Evolutionary conservation across 371 early-diverging fungal genomes (phyloP).

Genomic region (Mucor plumbeus): DNA sequence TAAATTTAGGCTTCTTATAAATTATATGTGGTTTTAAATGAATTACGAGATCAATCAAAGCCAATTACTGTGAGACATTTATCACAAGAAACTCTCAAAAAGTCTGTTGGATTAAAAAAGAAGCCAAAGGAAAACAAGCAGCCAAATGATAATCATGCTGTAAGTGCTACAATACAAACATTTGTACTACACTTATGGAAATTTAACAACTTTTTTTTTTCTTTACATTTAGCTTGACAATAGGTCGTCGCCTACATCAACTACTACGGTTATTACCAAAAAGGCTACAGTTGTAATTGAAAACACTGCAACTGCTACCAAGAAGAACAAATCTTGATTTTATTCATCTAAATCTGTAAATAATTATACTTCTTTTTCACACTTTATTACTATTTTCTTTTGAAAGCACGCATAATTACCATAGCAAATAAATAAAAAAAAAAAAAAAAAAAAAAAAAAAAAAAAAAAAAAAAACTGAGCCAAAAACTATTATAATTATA

Average conservation of each 20-base stretch:
- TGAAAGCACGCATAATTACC: too few relatives aligned
- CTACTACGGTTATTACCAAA: constrained; percentile 6
- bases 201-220: background rate
- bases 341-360: background rate
- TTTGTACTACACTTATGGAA: background rate
- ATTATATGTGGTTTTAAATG: constrained; percentile 11
- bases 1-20: constrained; percentile 25
- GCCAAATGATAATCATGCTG: background rate
- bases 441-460: too few relatives aligned
- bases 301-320: background rate
- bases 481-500: background rate
- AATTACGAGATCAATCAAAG: background rate
- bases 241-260: constrained; percentile 4
- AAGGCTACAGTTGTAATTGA: background rate
- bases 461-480: background rate
- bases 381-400: too few relatives aligned
- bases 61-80: constrained; percentile 9
- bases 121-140: background rate
- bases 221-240: background rate
- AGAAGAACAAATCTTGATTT: background rate
- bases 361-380: background rate
- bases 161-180: background rate
- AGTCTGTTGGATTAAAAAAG: background rate
- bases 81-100: constrained; percentile 8
- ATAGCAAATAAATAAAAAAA: too few relatives aligned